These are phyloP conservation scores for Hirschfeldia incana DNA, from an alignment of 345 rosid genomes.

Conservation along the genomic window DNA sequence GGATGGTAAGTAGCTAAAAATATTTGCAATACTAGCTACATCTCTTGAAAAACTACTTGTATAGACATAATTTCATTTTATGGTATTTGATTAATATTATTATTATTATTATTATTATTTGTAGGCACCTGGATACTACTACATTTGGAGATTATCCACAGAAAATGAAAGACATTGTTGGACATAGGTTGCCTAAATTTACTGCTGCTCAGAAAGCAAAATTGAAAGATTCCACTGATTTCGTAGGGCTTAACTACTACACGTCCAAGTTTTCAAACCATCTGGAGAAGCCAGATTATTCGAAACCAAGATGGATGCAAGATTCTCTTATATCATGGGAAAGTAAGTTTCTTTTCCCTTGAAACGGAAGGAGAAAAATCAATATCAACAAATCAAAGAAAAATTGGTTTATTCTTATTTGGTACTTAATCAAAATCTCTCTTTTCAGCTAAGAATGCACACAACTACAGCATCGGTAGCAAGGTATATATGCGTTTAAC, in stretches of 20 bases:
- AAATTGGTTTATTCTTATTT: background rate
- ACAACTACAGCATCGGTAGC: background rate
- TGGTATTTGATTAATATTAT: too few relatives aligned
- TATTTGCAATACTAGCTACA: background rate
- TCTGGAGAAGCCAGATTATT: constrained; percentile 4
- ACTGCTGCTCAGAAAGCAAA: constrained; percentile 31
- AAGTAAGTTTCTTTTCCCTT: constrained; percentile 26
- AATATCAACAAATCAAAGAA: background rate
- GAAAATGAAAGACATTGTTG: constrained; percentile 43
- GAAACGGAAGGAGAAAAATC: background rate
- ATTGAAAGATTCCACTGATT: constrained; percentile 46
- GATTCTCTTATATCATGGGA: constrained; percentile 37
- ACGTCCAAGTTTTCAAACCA: constrained; percentile 27
- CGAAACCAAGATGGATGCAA: constrained; percentile 29
- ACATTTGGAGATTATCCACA: constrained; percentile 46
- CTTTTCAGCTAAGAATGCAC: constrained; percentile 4
- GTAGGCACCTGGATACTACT: constrained; percentile 44
- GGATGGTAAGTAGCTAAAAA: constrained; percentile 25
- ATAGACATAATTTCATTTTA: background rate
- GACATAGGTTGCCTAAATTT: constrained; percentile 46
- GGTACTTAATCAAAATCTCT: background rate
- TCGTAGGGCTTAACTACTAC: constrained; percentile 52
- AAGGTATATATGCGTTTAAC: background rate
- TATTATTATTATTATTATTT: background rate
- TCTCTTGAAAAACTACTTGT: too few relatives aligned